Percentiles rank a stretch among this genome's conserved stretches.
Evolutionary conservation across 108 stramenopile genomes (phyloP).

Genomic region (Mediolabrus comicus): DNA sequence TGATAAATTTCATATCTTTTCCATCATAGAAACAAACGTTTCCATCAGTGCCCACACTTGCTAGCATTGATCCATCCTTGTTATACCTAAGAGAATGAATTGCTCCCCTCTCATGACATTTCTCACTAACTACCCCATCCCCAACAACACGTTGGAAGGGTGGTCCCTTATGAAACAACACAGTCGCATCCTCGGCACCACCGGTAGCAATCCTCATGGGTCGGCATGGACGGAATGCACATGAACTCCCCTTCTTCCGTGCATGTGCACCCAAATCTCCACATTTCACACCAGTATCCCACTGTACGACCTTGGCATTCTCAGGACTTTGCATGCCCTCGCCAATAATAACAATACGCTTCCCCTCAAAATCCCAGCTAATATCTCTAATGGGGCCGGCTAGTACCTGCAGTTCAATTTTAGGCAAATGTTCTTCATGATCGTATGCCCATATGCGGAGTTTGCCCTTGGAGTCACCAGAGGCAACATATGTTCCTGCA

Average conservation of each 20-base stretch:
- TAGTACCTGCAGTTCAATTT: conserved; percentile 63
- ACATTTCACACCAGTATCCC: conserved; percentile 56
- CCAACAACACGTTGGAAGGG: conserved; percentile 86
- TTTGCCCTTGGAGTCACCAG: conserved; percentile 82
- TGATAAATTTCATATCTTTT: conserved; percentile 52
- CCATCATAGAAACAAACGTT: conserved; percentile 83
- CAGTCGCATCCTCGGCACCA: conserved; percentile 86
- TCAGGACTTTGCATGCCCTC: conserved; percentile 32
- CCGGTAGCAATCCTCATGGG: conserved; percentile 89
- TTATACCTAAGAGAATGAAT: conserved; percentile 88
- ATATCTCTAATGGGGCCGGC: conserved; percentile 85
- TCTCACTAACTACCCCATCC: conserved; percentile 54
- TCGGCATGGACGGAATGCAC: conserved; percentile 77
- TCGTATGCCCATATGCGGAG: conserved; percentile 93
- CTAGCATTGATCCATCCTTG: conserved; percentile 71
- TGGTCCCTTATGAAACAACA: conserved; percentile 90
- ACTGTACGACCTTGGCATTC: conserved; percentile 45
- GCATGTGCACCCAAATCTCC: conserved; percentile 65
- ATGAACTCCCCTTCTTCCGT: conserved; percentile 59
- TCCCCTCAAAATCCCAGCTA: conserved; percentile 94
- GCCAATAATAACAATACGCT: conserved; percentile 64
- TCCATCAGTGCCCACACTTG: conserved; percentile 84
- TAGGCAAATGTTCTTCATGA: conserved; percentile 90
- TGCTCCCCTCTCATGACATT: conserved; percentile 60
- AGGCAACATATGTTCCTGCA: conserved; percentile 88